phyloP scores from a whole-genome alignment of 1,284 basidiomycete species.

The Austropuccinia psidii region DNA sequence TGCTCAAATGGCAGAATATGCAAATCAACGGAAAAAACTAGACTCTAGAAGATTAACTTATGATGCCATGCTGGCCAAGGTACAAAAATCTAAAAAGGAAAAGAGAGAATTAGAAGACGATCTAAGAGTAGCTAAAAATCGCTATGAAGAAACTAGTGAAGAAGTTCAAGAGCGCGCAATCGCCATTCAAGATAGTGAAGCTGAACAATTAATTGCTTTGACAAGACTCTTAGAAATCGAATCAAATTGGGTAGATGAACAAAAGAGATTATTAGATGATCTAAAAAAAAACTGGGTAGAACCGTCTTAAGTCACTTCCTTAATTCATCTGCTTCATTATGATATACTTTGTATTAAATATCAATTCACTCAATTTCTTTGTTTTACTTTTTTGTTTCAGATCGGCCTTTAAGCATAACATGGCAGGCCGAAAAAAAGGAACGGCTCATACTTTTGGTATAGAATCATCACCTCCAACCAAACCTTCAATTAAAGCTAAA shows the following conservation, averaged over 20 bases:
- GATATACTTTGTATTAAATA: not conserved
- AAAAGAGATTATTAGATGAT: slow-evolving; percentile 41
- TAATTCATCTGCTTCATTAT: not conserved
- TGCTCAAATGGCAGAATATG: slow-evolving; percentile 35
- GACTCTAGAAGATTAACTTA: slow-evolving; percentile 40
- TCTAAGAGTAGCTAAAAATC: slow-evolving; percentile 41
- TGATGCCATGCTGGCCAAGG: slow-evolving; percentile 41
- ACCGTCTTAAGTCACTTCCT: slow-evolving; percentile 14
- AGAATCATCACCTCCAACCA: slow-evolving; percentile 9
- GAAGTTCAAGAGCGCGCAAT: slow-evolving; percentile 42
- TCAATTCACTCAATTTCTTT: not conserved
- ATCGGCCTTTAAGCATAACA: slow-evolving; percentile 1
- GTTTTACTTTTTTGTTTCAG: not conserved
- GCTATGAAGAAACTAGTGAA: slow-evolving; percentile 42
- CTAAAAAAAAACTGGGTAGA: slow-evolving; percentile 38
- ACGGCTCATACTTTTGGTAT: slow-evolving; percentile 31
- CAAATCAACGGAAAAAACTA: slow-evolving; percentile 40
- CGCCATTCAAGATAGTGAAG: slow-evolving; percentile 41
- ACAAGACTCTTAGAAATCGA: slow-evolving; percentile 42
- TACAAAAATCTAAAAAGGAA: slow-evolving; percentile 44
- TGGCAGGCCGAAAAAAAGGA: slow-evolving; percentile 4
- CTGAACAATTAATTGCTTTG: slow-evolving; percentile 41
- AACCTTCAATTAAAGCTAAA: slow-evolving; percentile 26
- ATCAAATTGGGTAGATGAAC: slow-evolving; percentile 41
- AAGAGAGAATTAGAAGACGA: slow-evolving; percentile 44